These are phyloP conservation scores for Neofusicoccum ribis DNA, from an alignment of 2,329 filamentous ascomycete species.

Conservation along the genomic window DNA sequence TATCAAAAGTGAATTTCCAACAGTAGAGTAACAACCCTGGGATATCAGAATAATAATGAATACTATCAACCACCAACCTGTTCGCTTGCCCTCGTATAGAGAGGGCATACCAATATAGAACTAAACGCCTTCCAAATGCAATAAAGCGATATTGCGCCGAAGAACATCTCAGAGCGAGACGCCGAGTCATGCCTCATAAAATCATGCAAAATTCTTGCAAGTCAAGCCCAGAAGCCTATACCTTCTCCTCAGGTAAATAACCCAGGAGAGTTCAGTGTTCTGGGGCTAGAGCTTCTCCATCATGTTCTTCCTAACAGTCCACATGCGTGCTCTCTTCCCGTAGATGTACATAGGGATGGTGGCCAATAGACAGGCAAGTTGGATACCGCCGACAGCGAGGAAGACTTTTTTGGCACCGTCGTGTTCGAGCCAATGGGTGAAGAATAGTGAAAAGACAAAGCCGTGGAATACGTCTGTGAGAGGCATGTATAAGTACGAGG, in stretches of 20 bases:
- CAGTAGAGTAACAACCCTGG: no score
- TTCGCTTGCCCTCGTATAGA: background rate
- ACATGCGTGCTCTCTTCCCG: conserved; percentile 88
- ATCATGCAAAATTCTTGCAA: background rate
- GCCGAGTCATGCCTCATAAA: conserved; percentile 1
- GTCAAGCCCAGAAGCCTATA: background rate
- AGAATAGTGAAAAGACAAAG: conserved; percentile 83
- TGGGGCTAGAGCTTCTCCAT: conserved; percentile 72
- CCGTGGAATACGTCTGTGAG: conserved; percentile 75
- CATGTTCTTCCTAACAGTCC: conserved; percentile 82
- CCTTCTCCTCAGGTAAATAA: no score
- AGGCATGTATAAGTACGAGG: background rate
- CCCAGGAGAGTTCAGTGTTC: no score
- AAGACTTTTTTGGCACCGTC: conserved; percentile 79
- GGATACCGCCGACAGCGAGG: conserved; percentile 80
- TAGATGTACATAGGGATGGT: conserved; percentile 93
- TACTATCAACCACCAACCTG: background rate
- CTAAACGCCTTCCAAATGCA: conserved; percentile 1
- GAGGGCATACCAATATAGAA: background rate
- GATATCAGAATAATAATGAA: background rate
- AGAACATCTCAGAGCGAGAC: background rate
- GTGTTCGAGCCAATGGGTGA: conserved; percentile 75
- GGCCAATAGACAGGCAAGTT: conserved; percentile 70
- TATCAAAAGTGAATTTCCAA: background rate
- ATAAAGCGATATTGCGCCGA: no score